phyloP scores from a whole-genome alignment of 768 basidiomycete genomes.

The Hypholoma fasciculare region DNA sequence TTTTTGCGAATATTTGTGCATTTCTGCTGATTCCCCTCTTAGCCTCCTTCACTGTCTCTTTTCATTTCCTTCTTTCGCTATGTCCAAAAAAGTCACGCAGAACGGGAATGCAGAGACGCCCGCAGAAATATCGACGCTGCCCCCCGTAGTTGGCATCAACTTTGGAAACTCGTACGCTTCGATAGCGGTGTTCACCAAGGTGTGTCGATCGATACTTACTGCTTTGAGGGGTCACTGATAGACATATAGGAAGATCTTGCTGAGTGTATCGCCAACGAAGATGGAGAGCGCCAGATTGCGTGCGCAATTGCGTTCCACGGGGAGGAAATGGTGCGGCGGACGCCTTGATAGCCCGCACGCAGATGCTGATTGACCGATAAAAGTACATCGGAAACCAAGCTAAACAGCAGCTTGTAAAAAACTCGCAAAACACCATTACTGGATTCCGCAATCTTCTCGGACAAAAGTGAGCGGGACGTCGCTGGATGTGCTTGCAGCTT shows the following conservation, averaged over 20 bases:
- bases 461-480: slow-evolving; percentile 62
- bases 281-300: slow-evolving; percentile 97
- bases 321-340: slow-evolving; percentile 76
- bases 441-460: slow-evolving; percentile 93
- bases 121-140: slow-evolving; percentile 35
- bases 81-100: slow-evolving; percentile 33
- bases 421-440: slow-evolving; percentile 90
- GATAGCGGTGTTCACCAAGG: slow-evolving; percentile 95
- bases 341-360: background rate
- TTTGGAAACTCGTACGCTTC: slow-evolving; percentile 95
- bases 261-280: slow-evolving; percentile 97
- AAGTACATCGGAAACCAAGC: slow-evolving; percentile 98
- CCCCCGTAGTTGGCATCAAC: slow-evolving; percentile 89
- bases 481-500: background rate
- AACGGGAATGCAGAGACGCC: slow-evolving; percentile 55
- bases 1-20: background rate
- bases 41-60: background rate
- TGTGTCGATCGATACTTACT: slow-evolving; percentile 29
- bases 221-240: background rate
- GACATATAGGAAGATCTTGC: slow-evolving; percentile 76
- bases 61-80: background rate
- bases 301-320: slow-evolving; percentile 90
- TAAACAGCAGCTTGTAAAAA: slow-evolving; percentile 92
- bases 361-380: slow-evolving; percentile 11
- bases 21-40: background rate